phyloP scores from a whole-genome alignment of 805 yeast species.

The Sugiyamaella valdiviana region DNA sequence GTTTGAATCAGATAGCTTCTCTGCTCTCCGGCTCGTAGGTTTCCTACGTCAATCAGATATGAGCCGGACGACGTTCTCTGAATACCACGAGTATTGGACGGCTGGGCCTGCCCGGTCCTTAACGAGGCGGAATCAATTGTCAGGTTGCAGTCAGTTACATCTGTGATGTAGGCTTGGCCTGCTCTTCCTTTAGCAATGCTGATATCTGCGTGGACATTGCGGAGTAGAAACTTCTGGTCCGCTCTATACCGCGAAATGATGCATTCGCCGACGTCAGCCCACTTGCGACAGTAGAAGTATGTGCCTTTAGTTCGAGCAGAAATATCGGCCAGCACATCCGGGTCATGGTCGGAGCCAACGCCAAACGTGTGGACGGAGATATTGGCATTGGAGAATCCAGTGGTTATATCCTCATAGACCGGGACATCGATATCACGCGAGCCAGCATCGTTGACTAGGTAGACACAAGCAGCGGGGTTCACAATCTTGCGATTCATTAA shows the following conservation, averaged over 20 bases:
- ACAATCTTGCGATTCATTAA: background rate
- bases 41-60: slow-evolving; percentile 6
- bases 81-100: background rate
- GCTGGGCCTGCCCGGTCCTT: too few relatives aligned
- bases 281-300: slow-evolving; percentile 19
- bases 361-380: slow-evolving; percentile 23
- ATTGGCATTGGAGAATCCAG: background rate
- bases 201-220: slow-evolving; percentile 10
- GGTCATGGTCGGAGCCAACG: slow-evolving; percentile 18
- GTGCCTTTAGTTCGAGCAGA: slow-evolving; percentile 17
- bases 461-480: slow-evolving; percentile 6
- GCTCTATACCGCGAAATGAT: slow-evolving; percentile 17
- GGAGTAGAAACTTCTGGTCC: slow-evolving; percentile 13
- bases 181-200: background rate
- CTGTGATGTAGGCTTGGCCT: background rate
- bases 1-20: slow-evolving; percentile 13
- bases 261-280: slow-evolving; percentile 16
- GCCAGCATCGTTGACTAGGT: slow-evolving; percentile 6
- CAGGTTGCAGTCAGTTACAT: background rate
- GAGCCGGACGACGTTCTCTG: background rate
- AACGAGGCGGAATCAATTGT: too few relatives aligned
- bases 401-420: background rate
- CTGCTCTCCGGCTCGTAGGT: slow-evolving; percentile 13
- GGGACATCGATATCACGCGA: background rate
- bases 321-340: slow-evolving; percentile 15